Evolutionary conservation across 345 rosid species (phyloP).

Genomic region (Punica granatum): DNA sequence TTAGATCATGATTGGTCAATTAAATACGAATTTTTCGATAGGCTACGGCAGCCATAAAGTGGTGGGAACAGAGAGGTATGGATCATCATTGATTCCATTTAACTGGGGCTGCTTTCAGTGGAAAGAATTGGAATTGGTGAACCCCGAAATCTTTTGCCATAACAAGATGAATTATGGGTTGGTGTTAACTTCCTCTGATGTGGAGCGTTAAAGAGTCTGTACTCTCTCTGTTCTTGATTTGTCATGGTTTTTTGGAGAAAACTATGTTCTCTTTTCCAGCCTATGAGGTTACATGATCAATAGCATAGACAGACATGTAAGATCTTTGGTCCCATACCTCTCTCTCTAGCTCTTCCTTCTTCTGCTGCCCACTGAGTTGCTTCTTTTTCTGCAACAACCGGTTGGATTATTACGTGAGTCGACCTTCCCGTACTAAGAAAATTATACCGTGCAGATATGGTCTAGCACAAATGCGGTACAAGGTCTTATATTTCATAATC

Average conservation of each 20-base stretch:
- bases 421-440: neutral
- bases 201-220: neutral
- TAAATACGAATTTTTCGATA: neutral
- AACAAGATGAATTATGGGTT: neutral
- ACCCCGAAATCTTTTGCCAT: neutral
- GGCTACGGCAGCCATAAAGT: neutral
- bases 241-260: neutral
- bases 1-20: neutral
- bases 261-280: neutral
- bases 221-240: neutral
- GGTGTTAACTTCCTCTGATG: neutral
- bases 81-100: conserved; percentile 1
- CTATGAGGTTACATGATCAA: neutral
- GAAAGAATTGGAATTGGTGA: conserved; percentile 8
- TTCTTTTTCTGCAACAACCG: conserved; percentile 45
- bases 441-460: neutral
- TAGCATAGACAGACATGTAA: neutral
- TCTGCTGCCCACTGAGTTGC: conserved; percentile 55
- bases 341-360: conserved; percentile 69
- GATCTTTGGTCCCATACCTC: conserved; percentile 43
- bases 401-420: neutral
- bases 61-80: conserved; percentile 8
- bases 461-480: neutral
- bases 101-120: neutral
- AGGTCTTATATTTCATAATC: neutral